Evolutionary conservation across 2,329 filamentous ascomycete genomes (phyloP).

Genomic region (Fusarium verticillioides): DNA sequence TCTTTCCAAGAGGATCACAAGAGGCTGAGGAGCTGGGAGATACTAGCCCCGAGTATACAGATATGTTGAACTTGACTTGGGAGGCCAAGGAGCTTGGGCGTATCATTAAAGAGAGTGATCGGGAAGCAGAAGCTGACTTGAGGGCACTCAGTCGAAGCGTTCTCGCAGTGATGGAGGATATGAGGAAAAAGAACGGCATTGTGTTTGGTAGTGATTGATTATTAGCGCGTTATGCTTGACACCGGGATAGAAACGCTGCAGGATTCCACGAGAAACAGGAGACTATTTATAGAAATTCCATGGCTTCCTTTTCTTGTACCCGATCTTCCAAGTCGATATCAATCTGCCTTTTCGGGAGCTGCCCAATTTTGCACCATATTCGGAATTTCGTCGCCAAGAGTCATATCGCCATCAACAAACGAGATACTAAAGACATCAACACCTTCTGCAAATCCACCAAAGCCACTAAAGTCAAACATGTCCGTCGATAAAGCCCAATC

Average conservation of each 20-base stretch:
- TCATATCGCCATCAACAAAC: conserved; percentile 19
- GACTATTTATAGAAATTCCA: conserved; percentile 55
- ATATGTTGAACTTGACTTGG: conserved; percentile 34
- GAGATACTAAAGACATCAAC: conserved; percentile 20
- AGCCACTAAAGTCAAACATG: conserved; percentile 18
- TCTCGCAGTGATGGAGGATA: conserved; percentile 25
- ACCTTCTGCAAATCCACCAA: conserved; percentile 16
- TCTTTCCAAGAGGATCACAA: conserved; percentile 20
- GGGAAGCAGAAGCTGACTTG: conserved; percentile 13
- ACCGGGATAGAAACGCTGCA: too few relatives aligned
- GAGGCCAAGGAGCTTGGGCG: conserved; percentile 32
- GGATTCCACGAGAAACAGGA: too few relatives aligned
- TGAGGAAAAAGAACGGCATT: conserved; percentile 24
- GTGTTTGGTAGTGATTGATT: conserved; percentile 23
- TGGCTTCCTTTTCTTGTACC: neutral
- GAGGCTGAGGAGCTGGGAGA: conserved; percentile 23
- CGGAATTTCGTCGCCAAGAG: neutral
- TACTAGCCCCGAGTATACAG: conserved; percentile 15
- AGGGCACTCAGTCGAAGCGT: conserved; percentile 20
- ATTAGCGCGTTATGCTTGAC: too few relatives aligned
- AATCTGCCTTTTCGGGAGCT: too few relatives aligned
- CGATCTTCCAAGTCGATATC: neutral
- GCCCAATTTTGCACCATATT: neutral
- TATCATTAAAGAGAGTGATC: conserved; percentile 21
- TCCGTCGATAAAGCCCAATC: conserved; percentile 3